phyloP scores from a whole-genome alignment of 257 asterid genomes.

The Solanum ossicruentum region DNA sequence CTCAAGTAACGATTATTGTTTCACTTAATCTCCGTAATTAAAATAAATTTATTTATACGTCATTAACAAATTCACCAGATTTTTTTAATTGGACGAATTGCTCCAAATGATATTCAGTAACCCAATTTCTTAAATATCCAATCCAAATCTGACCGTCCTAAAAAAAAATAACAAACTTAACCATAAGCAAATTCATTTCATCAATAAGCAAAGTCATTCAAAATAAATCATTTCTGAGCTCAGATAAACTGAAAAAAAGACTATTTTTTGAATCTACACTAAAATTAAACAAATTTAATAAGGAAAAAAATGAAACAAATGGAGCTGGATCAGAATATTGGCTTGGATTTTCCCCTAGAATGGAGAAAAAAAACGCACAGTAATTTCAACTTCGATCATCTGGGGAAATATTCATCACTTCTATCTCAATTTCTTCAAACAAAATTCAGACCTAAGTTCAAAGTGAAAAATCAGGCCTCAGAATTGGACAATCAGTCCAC shows the following conservation, averaged over 20 bases:
- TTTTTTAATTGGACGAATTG: too few relatives aligned
- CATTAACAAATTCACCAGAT: too few relatives aligned
- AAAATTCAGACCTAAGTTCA: too few relatives aligned
- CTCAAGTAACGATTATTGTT: too few relatives aligned
- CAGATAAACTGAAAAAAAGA: background rate
- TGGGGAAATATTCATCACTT: slow-evolving; percentile 92
- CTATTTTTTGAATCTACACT: background rate
- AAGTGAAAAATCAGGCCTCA: slow-evolving; percentile 25
- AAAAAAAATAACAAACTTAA: too few relatives aligned
- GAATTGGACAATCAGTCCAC: slow-evolving; percentile 54
- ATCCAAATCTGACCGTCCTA: too few relatives aligned
- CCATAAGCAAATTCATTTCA: slow-evolving; percentile 9
- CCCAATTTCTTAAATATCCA: too few relatives aligned
- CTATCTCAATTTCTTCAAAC: background rate
- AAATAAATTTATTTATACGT: too few relatives aligned
- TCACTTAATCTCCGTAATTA: too few relatives aligned
- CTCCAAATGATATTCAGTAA: too few relatives aligned
- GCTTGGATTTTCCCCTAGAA: slow-evolving; percentile 35
- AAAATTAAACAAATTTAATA: too few relatives aligned
- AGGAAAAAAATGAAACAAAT: too few relatives aligned
- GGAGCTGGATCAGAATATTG: slow-evolving; percentile 46
- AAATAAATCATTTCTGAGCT: background rate
- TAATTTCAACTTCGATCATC: slow-evolving; percentile 85
- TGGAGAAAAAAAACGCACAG: slow-evolving; percentile 37
- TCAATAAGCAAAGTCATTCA: background rate